These are phyloP conservation scores for Epithemia pelagica DNA, from an alignment of 108 stramenopile species.

Conservation along the genomic window DNA sequence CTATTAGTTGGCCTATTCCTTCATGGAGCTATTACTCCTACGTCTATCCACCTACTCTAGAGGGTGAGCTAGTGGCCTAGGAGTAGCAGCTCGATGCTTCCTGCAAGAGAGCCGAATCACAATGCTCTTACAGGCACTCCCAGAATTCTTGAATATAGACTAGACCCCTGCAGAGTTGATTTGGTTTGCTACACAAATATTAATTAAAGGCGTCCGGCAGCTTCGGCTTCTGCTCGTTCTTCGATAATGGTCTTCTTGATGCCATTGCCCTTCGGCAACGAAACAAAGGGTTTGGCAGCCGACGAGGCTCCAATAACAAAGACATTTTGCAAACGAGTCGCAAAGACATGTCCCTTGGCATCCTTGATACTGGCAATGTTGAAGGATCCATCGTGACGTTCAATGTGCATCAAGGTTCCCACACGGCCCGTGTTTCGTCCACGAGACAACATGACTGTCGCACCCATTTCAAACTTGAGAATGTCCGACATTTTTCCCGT, in stretches of 20 bases:
- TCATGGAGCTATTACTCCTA: too few relatives aligned
- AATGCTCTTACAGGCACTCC: too few relatives aligned
- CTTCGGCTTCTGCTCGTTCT: conserved; percentile 87
- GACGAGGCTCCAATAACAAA: conserved; percentile 93
- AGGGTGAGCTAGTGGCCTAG: too few relatives aligned
- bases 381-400: conserved; percentile 98
- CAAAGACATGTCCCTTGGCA: conserved; percentile 93
- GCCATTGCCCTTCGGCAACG: conserved; percentile 98
- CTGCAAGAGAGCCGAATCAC: too few relatives aligned
- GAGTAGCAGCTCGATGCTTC: too few relatives aligned
- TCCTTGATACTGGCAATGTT: conserved; percentile 97
- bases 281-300: conserved; percentile 60
- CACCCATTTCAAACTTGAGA: conserved; percentile 96
- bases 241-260: conserved; percentile 98
- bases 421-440: conserved; percentile 98
- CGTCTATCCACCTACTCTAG: too few relatives aligned
- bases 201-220: conserved; percentile 66
- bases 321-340: conserved; percentile 92
- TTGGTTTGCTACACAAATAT: conserved; percentile 3
- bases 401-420: conserved; percentile 91
- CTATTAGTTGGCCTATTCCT: too few relatives aligned
- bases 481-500: conserved; percentile 94
- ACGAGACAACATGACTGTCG: conserved; percentile 92
- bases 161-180: too few relatives aligned
- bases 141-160: too few relatives aligned